Percentiles rank a stretch among this genome's conserved stretches.
Evolutionary conservation across 352 stramenopile genomes (phyloP).

Genomic region (Globisporangium sylvaticum): DNA sequence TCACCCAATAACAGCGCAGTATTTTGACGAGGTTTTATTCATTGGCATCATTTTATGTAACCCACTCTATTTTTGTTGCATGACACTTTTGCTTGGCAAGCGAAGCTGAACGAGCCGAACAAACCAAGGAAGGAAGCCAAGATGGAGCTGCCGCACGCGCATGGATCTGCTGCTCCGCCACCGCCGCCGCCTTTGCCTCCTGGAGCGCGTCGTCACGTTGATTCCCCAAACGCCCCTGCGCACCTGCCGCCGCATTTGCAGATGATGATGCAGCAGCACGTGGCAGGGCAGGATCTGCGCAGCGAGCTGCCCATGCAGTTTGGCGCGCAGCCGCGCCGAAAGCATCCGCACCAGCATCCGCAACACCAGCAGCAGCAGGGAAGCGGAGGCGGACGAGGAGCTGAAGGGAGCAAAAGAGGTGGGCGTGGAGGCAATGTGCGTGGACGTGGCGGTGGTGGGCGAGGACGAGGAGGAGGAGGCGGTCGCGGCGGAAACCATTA

Average conservation of each 20-base stretch:
- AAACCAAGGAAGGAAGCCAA: too few relatives aligned
- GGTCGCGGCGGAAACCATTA: constrained; percentile 21
- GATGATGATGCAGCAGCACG: constrained; percentile 41
- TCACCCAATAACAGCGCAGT: too few relatives aligned
- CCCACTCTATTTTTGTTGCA: background rate
- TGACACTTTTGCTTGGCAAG: background rate
- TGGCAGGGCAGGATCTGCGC: constrained; percentile 6
- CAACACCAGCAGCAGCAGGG: background rate
- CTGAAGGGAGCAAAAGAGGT: constrained; percentile 12
- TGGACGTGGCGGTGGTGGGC: constrained; percentile 19
- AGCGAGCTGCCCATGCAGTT: constrained; percentile 15
- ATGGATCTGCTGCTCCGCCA: constrained; percentile 5
- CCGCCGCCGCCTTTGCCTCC: constrained; percentile 17
- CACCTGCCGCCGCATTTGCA: constrained; percentile 47
- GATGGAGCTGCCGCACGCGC: constrained; percentile 4
- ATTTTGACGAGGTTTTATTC: too few relatives aligned
- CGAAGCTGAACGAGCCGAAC: too few relatives aligned
- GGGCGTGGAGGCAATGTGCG: constrained; percentile 8
- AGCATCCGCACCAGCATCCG: background rate
- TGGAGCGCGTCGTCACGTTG: constrained; percentile 14
- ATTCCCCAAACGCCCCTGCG: background rate
- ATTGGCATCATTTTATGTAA: too few relatives aligned
- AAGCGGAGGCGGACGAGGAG: background rate
- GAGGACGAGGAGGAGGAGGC: constrained; percentile 21
- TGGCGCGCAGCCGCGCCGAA: constrained; percentile 18